phyloP scores from a whole-genome alignment of 345 rosid genomes.

The Bretschneidera sinensis region DNA sequence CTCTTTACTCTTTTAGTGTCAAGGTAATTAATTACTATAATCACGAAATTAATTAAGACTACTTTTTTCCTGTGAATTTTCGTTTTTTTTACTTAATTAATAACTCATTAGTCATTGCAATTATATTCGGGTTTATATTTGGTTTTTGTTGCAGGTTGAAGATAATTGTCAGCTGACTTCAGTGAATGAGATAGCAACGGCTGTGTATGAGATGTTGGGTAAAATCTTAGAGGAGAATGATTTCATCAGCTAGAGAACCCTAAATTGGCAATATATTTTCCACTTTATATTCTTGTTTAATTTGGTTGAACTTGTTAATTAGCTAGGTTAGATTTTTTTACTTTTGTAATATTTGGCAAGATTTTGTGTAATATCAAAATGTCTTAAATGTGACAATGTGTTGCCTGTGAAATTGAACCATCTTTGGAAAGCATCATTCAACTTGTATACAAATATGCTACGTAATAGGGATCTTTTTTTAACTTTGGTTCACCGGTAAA shows the following conservation, averaged over 20 bases:
- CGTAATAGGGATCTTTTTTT: no score
- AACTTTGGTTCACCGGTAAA: no score
- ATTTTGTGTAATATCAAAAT: background rate
- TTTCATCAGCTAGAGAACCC: background rate
- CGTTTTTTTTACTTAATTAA: no score
- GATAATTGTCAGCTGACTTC: constrained; percentile 42
- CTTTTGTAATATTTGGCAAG: background rate
- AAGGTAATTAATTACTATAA: constrained; percentile 49
- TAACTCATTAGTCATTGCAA: no score
- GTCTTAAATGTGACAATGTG: background rate
- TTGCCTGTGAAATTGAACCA: background rate
- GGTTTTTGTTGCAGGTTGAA: constrained; percentile 35
- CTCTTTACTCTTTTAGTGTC: constrained; percentile 49
- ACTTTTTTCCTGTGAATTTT: no score
- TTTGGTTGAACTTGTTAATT: background rate
- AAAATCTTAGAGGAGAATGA: constrained; percentile 32
- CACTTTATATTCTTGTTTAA: background rate
- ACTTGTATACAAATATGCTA: no score
- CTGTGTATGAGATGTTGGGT: constrained; percentile 45
- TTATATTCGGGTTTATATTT: no score
- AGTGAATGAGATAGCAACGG: constrained; percentile 48
- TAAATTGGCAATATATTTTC: background rate
- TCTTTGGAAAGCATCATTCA: no score
- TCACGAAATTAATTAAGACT: no score
- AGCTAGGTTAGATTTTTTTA: background rate